A percentile compares a stretch with the other conserved stretches of the same genome.
These are phyloP conservation scores for Aspergillus homomorphus DNA, from an alignment of 495 filamentous ascomycete species.

Conservation along the genomic window DNA sequence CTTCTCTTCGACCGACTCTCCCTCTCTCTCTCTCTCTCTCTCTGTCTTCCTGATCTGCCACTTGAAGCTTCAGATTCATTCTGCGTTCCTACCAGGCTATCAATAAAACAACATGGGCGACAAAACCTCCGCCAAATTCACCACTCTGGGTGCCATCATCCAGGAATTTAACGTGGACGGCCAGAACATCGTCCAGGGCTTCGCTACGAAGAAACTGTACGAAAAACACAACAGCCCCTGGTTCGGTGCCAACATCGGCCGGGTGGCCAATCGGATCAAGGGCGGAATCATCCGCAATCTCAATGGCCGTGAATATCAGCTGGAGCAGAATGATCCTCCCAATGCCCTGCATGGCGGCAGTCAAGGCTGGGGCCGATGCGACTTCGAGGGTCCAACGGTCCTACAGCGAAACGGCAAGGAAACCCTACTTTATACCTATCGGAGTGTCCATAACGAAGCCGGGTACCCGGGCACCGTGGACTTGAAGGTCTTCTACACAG, in stretches of 20 bases:
- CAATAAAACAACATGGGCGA: constrained; percentile 14
- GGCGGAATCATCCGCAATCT: constrained; percentile 65
- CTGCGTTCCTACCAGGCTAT: too few species aligned
- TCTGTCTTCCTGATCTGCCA: too few species aligned
- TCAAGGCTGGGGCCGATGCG: constrained; percentile 78
- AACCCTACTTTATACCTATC: constrained; percentile 70
- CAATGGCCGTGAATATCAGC: constrained; percentile 66
- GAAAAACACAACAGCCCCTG: constrained; percentile 66
- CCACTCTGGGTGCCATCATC: constrained; percentile 84
- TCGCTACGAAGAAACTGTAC: constrained; percentile 72
- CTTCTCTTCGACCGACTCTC: not conserved
- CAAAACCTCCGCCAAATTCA: constrained; percentile 52
- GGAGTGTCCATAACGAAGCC: constrained; percentile 74
- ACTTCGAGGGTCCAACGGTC: constrained; percentile 72
- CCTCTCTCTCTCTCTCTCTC: too few species aligned
- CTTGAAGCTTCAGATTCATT: too few species aligned
- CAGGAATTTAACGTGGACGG: constrained; percentile 74
- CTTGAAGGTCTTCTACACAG: constrained; percentile 72
- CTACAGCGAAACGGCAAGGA: constrained; percentile 67
- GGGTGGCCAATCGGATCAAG: constrained; percentile 83
- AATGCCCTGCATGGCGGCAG: constrained; percentile 82
- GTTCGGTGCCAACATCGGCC: constrained; percentile 93
- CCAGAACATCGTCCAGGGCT: constrained; percentile 82
- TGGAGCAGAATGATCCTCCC: constrained; percentile 70
- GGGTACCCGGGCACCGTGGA: constrained; percentile 84